These are phyloP conservation scores for Calendula officinalis DNA, from an alignment of 129 eudicot genomes.

Conservation along the genomic window DNA sequence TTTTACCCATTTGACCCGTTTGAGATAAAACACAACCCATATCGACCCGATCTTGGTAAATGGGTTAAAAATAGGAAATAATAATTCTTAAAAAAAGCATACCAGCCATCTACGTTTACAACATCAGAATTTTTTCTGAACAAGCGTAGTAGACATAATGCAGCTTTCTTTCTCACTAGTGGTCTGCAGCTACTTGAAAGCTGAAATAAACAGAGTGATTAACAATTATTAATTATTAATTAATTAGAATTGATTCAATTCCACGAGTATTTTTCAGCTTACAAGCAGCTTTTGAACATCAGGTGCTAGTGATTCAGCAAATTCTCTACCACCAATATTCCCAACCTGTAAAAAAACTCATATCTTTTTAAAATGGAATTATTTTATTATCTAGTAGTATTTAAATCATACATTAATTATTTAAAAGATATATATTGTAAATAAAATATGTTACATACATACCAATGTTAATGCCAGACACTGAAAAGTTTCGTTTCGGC, in stretches of 20 bases:
- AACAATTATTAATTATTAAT: background rate
- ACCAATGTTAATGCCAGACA: slow-evolving; percentile 98
- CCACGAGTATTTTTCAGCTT: slow-evolving; percentile 32
- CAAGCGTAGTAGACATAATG: slow-evolving; percentile 82
- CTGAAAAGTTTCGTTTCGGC: slow-evolving; percentile 97
- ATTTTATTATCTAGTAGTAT: background rate
- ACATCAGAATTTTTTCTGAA: slow-evolving; percentile 95
- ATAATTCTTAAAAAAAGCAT: slow-evolving; percentile 24
- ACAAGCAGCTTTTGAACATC: slow-evolving; percentile 97
- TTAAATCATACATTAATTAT: slow-evolving; percentile 3
- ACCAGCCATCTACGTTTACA: slow-evolving; percentile 96
- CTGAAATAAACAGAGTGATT: slow-evolving; percentile 47
- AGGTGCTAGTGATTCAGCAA: slow-evolving; percentile 97
- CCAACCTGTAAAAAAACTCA: slow-evolving; percentile 63
- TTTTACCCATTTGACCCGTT: background rate
- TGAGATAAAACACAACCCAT: background rate
- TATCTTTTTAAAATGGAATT: slow-evolving; percentile 5
- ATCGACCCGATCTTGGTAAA: slow-evolving; percentile 12
- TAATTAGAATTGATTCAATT: background rate
- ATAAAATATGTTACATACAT: slow-evolving; percentile 16
- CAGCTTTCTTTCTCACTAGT: slow-evolving; percentile 98
- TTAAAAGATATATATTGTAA: background rate
- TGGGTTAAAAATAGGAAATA: slow-evolving; percentile 1
- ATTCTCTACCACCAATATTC: slow-evolving; percentile 96
- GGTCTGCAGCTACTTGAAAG: slow-evolving; percentile 97